These are phyloP conservation scores for Neofusicoccum parvum DNA, from an alignment of 2,329 filamentous ascomycete species.

Conservation along the genomic window DNA sequence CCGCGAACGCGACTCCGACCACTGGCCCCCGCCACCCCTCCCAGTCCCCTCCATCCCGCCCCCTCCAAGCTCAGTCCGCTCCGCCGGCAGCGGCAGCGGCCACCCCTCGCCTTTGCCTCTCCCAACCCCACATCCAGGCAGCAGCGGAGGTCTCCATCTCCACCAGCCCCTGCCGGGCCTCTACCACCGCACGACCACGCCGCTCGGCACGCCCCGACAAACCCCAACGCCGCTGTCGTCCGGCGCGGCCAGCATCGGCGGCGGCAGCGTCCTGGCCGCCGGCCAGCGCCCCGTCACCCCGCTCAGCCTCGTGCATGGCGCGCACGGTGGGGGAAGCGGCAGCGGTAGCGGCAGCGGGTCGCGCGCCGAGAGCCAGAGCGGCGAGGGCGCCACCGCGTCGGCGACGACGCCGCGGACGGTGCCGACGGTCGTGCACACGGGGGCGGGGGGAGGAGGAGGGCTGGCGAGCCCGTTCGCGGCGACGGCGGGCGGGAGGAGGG, in stretches of 20 bases:
- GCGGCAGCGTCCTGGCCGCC: neutral
- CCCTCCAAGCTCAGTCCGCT: neutral
- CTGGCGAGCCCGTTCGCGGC: constrained; percentile 34
- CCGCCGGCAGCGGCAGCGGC: neutral
- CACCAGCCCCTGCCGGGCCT: neutral
- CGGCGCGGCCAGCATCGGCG: neutral
- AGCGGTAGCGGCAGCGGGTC: neutral
- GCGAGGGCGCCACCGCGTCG: neutral
- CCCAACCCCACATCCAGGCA: neutral
- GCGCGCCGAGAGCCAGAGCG: neutral
- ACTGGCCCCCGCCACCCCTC: neutral
- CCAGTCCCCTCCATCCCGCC: neutral
- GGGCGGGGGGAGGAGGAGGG: constrained; percentile 24
- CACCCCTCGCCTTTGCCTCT: neutral
- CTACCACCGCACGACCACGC: neutral
- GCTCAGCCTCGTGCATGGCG: neutral
- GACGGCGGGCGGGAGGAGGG: constrained; percentile 32
- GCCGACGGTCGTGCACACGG: constrained; percentile 25
- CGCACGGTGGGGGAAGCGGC: neutral
- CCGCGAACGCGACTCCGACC: neutral
- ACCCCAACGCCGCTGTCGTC: neutral
- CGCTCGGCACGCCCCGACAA: neutral
- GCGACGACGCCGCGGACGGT: constrained; percentile 29
- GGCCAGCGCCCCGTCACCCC: neutral
- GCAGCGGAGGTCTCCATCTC: neutral